These are phyloP conservation scores for Talaromyces thailandensis DNA, from an alignment of 495 filamentous ascomycete genomes.

Conservation along the genomic window DNA sequence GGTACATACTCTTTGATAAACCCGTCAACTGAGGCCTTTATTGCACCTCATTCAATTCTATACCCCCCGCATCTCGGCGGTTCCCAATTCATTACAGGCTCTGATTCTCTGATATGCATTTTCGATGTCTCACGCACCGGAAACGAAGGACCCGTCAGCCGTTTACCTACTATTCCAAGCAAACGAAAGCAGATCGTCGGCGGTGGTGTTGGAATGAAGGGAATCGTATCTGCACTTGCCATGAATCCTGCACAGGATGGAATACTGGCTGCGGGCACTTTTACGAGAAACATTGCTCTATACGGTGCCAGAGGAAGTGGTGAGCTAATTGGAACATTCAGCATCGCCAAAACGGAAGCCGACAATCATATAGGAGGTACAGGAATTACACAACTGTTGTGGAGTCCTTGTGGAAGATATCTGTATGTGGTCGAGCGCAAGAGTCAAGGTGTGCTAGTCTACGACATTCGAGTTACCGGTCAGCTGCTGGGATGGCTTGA, in stretches of 20 bases:
- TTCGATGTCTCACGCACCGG: constrained; percentile 68
- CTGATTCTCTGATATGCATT: constrained; percentile 59
- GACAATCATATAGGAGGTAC: constrained; percentile 44
- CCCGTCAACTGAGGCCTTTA: constrained; percentile 69
- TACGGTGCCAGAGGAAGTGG: constrained; percentile 64
- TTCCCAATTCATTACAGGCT: constrained; percentile 60
- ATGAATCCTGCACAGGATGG: constrained; percentile 36
- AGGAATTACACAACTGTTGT: constrained; percentile 66
- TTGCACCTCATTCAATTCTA: constrained; percentile 63
- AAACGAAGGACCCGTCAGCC: constrained; percentile 47
- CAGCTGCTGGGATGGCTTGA: constrained; percentile 59
- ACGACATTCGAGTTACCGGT: constrained; percentile 71
- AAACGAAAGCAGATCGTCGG: constrained; percentile 60
- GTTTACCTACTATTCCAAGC: constrained; percentile 67
- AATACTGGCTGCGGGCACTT: constrained; percentile 76
- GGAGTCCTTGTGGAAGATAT: constrained; percentile 84
- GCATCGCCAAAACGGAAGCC: constrained; percentile 27
- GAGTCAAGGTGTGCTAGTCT: constrained; percentile 64
- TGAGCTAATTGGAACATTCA: constrained; percentile 60
- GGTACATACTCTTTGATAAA: constrained; percentile 65
- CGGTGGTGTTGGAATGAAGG: constrained; percentile 72
- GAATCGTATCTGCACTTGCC: constrained; percentile 62
- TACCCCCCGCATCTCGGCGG: constrained; percentile 50
- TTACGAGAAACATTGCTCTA: constrained; percentile 64
- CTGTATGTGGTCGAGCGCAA: constrained; percentile 79